Evolutionary conservation across 164 flowering plant species (phyloP), one percentile per base, ranked within the genome.

Genomic region (Kalanchoe fedtschenkoi): DNA sequence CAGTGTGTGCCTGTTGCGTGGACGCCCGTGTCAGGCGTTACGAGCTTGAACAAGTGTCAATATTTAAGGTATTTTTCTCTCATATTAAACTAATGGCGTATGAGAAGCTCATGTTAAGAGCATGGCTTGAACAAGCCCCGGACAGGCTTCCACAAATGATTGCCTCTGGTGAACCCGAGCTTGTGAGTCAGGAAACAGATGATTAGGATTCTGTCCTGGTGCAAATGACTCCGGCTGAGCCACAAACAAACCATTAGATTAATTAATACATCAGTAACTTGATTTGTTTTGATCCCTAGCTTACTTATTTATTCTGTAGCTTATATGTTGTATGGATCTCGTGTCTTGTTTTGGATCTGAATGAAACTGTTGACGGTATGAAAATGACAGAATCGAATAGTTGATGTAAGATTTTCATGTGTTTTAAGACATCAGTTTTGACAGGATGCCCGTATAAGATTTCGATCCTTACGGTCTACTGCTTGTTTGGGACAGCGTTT

Each of bases 401-500:
- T n/a, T n/a, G n/a, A n/a, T n/a, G n/a, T n/a, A n/a, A n/a, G n/a
- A n/a, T n/a, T n/a, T n/a, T n/a, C n/a, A n/a, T n/a, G 14, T 22
- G n/a, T n/a, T 44, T 68, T 60, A 41, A 84, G 87, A 71, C 83
- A 46, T 69, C 64, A 47, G 65, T 70, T 55, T 51, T 77, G 0
- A 77, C 71, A 43, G 77, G 62, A 17, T 77, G 73, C 62, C 78
- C 85, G 26, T 73, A 70, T 34, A 66, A 69, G 62, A n/a, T 70
- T 32, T 75, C 72, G 14, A 30, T 80, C 26, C 71, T 82, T 2
- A 65, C 68, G 34, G 76, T 75, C 62, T 74, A 62, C 22, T 59
- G 73, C 68, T 64, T 79, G 17, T 83, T 79, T 68, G 85, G 77
- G 30, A 76, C 80, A 77, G 58, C 68, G 72, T 70, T 78, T 77